Conservation (phyloP, 805 yeast genomes). For the Saturnispora hagleri region DNA sequence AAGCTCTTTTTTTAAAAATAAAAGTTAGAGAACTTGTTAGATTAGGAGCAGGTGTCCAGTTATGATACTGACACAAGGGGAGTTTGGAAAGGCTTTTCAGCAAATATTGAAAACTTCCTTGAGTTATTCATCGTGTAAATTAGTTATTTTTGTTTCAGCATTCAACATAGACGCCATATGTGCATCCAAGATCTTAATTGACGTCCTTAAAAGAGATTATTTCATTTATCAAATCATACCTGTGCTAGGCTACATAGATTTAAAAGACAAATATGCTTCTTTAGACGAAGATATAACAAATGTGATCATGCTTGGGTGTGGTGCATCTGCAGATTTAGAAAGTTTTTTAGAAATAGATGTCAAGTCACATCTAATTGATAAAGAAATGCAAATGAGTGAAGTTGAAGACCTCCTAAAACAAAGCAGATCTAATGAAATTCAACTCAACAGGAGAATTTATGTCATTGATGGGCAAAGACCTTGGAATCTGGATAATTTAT, state of each 20-base stretch:
- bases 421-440: constrained; percentile 13
- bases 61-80: constrained; percentile 71
- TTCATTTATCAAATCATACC: constrained; percentile 87
- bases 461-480: constrained; percentile 91
- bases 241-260: constrained; percentile 81
- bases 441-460: constrained; percentile 53
- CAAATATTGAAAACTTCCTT: constrained; percentile 62
- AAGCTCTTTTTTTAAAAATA: not conserved
- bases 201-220: constrained; percentile 66
- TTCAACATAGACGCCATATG: constrained; percentile 87
- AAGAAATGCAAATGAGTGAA: constrained; percentile 7
- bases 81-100: constrained; percentile 59
- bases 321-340: constrained; percentile 83
- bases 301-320: constrained; percentile 82
- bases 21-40: too few species aligned
- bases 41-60: not conserved
- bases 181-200: constrained; percentile 68
- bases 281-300: constrained; percentile 70
- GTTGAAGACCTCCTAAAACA: constrained; percentile 1
- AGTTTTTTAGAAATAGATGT: constrained; percentile 57
- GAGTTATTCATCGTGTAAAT: constrained; percentile 86
- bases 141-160: constrained; percentile 84
- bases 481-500: constrained; percentile 90
- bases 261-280: constrained; percentile 50
- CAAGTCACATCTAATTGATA: constrained; percentile 36